Percentiles rank a stretch among this genome's conserved stretches.
phyloP scores from a whole-genome alignment of 2,329 filamentous ascomycete species.

The Cordyceps fumosorosea region DNA sequence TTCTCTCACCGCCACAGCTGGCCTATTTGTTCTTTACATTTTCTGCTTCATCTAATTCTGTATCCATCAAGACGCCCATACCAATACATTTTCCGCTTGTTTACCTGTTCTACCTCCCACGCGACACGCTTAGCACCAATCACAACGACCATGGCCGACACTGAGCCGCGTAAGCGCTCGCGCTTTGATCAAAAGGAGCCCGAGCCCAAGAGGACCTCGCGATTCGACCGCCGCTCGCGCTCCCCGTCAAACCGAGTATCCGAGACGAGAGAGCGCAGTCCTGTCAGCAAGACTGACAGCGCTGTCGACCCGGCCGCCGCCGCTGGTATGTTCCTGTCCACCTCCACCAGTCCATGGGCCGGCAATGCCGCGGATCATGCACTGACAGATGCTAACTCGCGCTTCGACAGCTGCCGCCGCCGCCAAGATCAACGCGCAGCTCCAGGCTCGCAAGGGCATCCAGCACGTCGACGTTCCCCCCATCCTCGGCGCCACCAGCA shows the following conservation, averaged over 20 bases:
- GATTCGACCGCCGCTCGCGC: constrained; percentile 88
- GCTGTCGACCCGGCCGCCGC: constrained; percentile 66
- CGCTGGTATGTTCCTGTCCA: constrained; percentile 52
- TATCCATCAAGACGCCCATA: too few relatives aligned
- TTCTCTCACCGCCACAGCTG: neutral
- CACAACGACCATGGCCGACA: constrained; percentile 55
- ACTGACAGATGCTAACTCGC: neutral
- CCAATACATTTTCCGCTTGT: neutral
- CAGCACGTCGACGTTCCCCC: constrained; percentile 87
- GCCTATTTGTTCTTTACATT: neutral
- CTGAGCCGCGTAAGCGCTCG: constrained; percentile 70
- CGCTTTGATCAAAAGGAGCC: constrained; percentile 91
- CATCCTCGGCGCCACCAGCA: constrained; percentile 55
- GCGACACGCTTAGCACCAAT: neutral
- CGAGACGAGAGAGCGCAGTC: constrained; percentile 77
- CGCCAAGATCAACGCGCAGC: constrained; percentile 75
- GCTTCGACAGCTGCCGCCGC: constrained; percentile 68
- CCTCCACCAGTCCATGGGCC: neutral
- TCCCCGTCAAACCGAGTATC: constrained; percentile 65
- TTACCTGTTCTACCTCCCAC: neutral
- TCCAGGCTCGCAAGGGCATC: constrained; percentile 80
- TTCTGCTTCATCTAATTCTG: neutral
- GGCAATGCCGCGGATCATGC: neutral
- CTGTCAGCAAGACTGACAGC: constrained; percentile 49
- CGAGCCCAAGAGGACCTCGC: constrained; percentile 66